Percentiles rank a stretch among this genome's conserved stretches.
These are phyloP conservation scores for Phyllosticta paracitricarpa DNA, from an alignment of 2,329 filamentous ascomycete genomes.

Conservation along the genomic window DNA sequence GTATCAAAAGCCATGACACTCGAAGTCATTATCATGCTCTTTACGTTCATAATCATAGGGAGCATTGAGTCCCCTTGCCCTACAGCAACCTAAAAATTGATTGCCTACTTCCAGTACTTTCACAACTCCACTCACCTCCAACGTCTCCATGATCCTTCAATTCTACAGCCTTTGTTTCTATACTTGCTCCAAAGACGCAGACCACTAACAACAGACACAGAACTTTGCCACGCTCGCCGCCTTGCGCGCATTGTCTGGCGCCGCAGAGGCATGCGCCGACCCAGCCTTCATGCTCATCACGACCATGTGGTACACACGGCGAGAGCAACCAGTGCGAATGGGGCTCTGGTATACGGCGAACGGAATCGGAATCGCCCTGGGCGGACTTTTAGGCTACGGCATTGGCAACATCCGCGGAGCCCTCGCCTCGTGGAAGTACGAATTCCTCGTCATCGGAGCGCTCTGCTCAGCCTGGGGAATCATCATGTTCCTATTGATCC, in stretches of 20 bases:
- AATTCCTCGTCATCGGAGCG: slow-evolving; percentile 52
- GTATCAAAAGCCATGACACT: neutral
- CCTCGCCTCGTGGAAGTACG: slow-evolving; percentile 54
- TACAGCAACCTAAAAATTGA: too few species aligned
- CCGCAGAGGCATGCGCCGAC: slow-evolving; percentile 48
- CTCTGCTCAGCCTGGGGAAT: slow-evolving; percentile 52
- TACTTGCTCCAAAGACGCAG: neutral
- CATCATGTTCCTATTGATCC: slow-evolving; percentile 46
- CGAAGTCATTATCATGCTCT: neutral
- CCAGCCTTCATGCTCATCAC: slow-evolving; percentile 56
- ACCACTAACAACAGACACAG: neutral
- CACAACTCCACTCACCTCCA: too few species aligned
- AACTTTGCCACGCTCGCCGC: slow-evolving; percentile 47
- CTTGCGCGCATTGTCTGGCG: slow-evolving; percentile 47
- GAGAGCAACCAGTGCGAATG: slow-evolving; percentile 52
- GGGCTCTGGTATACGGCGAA: slow-evolving; percentile 50
- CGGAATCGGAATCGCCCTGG: slow-evolving; percentile 49
- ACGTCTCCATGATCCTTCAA: neutral
- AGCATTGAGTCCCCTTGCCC: too few species aligned
- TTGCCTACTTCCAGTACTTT: too few species aligned
- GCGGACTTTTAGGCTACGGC: slow-evolving; percentile 47
- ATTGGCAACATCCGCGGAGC: slow-evolving; percentile 50
- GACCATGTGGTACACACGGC: slow-evolving; percentile 55
- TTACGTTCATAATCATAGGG: too few species aligned
- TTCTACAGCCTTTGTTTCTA: neutral